phyloP scores from a whole-genome alignment of 306 rosid species.

The Cercis canadensis region DNA sequence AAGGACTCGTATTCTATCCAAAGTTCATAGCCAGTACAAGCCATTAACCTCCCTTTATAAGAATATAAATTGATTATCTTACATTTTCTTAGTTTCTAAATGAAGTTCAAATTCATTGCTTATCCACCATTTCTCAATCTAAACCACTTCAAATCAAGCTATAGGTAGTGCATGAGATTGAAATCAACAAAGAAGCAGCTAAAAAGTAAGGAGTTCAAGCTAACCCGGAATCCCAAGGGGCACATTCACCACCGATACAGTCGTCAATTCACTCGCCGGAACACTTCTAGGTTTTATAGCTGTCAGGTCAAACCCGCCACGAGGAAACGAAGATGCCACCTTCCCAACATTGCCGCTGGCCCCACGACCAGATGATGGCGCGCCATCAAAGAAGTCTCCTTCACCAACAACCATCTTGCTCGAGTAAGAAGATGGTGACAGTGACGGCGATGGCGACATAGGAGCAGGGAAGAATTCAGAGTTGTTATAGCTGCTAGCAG shows the following conservation, averaged over 20 bases:
- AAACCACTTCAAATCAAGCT: constrained; percentile 17
- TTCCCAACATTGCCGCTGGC: constrained; percentile 44
- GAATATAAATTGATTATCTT: constrained; percentile 14
- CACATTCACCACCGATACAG: constrained; percentile 56
- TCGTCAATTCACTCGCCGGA: constrained; percentile 64
- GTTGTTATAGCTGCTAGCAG: constrained; percentile 29
- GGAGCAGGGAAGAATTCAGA: constrained; percentile 36
- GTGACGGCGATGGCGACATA: constrained; percentile 47
- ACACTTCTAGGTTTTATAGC: constrained; percentile 60
- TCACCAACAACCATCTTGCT: constrained; percentile 42
- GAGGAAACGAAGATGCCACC: constrained; percentile 58
- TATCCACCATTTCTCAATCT: neutral
- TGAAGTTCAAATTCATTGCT: constrained; percentile 21
- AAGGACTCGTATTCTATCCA: too few species aligned
- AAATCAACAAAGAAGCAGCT: constrained; percentile 2
- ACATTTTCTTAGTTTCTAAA: neutral
- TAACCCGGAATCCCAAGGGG: constrained; percentile 53
- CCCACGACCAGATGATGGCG: constrained; percentile 46
- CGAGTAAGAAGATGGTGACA: constrained; percentile 50
- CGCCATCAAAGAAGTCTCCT: constrained; percentile 34
- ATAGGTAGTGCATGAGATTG: neutral
- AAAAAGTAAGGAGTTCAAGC: constrained; percentile 19
- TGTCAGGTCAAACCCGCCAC: constrained; percentile 63
- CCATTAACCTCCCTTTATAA: neutral
- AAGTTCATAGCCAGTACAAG: too few species aligned